Conservation (phyloP, 768 basidiomycete species). For the Termitomyces sp. region DNA sequence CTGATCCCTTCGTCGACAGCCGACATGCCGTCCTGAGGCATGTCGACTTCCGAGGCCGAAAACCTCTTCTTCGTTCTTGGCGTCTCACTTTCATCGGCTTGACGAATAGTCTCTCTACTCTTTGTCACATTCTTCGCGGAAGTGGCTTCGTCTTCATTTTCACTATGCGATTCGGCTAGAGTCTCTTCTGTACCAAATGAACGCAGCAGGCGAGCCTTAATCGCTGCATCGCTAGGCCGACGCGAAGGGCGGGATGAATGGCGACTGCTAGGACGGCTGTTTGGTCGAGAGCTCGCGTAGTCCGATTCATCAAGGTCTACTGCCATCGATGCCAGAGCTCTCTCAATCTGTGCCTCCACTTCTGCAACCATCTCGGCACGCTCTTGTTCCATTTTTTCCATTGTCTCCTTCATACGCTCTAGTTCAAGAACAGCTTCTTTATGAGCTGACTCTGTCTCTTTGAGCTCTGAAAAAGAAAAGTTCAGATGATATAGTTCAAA, state of each 20-base stretch:
- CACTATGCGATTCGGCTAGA: slow-evolving; percentile 64
- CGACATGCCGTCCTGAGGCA: slow-evolving; percentile 72
- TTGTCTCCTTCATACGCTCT: slow-evolving; percentile 75
- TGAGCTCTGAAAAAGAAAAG: slow-evolving; percentile 51
- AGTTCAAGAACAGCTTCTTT: slow-evolving; percentile 78
- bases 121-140: slow-evolving; percentile 31
- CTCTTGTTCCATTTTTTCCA: slow-evolving; percentile 87
- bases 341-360: slow-evolving; percentile 88
- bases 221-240: slow-evolving; percentile 54
- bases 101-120: slow-evolving; percentile 47
- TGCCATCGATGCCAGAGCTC: slow-evolving; percentile 81
- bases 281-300: slow-evolving; percentile 65
- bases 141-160: slow-evolving; percentile 32
- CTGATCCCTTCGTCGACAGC: slow-evolving; percentile 88
- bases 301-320: slow-evolving; percentile 79
- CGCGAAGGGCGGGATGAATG: slow-evolving; percentile 59
- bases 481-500: slow-evolving; percentile 5
- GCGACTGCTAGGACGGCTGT: slow-evolving; percentile 68
- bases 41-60: slow-evolving; percentile 64
- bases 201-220: slow-evolving; percentile 51
- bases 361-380: slow-evolving; percentile 90
- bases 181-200: slow-evolving; percentile 81
- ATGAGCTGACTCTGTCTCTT: slow-evolving; percentile 80
- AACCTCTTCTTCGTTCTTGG: slow-evolving; percentile 71
- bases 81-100: slow-evolving; percentile 48